Conservation (phyloP, 2,329 filamentous ascomycete genomes). For the Calycina herbarum region DNA sequence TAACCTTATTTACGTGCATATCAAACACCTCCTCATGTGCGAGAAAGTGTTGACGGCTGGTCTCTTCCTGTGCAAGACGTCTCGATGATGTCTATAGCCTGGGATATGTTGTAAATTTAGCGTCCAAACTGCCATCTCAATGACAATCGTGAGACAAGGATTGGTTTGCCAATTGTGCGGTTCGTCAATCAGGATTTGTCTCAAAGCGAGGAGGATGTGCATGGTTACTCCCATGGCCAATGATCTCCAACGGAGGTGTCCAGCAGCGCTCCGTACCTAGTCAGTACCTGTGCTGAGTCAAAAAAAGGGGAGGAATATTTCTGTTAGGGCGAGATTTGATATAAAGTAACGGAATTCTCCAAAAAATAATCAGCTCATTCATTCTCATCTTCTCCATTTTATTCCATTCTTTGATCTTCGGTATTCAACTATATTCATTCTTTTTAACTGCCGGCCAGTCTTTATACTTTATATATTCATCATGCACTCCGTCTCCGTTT, state of each 20-base stretch:
- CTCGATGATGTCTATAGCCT: too few relatives aligned
- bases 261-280: background rate
- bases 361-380: slow-evolving; percentile 10
- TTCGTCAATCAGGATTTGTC: slow-evolving; percentile 3
- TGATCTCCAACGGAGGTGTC: background rate
- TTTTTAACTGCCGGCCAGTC: slow-evolving; percentile 35
- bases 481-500: slow-evolving; percentile 35
- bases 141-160: slow-evolving; percentile 8
- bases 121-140: background rate
- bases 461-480: slow-evolving; percentile 27
- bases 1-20: slow-evolving; percentile 14
- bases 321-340: too few relatives aligned
- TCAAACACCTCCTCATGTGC: slow-evolving; percentile 15
- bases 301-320: too few relatives aligned
- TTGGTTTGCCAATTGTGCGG: slow-evolving; percentile 5
- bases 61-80: background rate
- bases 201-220: background rate
- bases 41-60: slow-evolving; percentile 16
- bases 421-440: slow-evolving; percentile 25
- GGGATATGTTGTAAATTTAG: too few relatives aligned
- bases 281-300: too few relatives aligned
- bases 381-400: slow-evolving; percentile 10
- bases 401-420: slow-evolving; percentile 7
- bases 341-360: background rate
- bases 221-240: background rate